Base-by-base conservation (phyloP, 345 rosid species). In the Salix udensis region DNA sequence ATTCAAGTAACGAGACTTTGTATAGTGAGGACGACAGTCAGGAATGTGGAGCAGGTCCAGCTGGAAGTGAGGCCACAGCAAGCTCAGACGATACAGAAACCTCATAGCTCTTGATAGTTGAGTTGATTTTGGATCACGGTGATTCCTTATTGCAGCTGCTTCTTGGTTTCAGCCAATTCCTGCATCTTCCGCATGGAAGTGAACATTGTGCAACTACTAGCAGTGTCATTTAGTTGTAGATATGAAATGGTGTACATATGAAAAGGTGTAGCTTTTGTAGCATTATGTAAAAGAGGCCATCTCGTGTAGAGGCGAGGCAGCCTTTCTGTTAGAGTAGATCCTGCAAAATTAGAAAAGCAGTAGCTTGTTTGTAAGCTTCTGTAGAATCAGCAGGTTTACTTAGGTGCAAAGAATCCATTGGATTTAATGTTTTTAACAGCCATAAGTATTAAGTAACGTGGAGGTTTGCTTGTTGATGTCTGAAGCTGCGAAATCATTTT, bases 11-110 rank as follows among this genome's bases (percentile, higher is more conserved):
- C 23, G 97, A 84, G 70, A 91, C 91, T 83, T 80, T 85, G 70
- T 94, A 83, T 89, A 91, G 97, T 11, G 95, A 93, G 70, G 97
- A 89, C 66, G 97, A 88, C 68, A 82, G 78, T 73, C 86, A 75
- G 30, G 87, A 82, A 23, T 83, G 86, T 24, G 78, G 82, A 34
- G 77, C 77, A 42, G 81, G 86, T 44, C 65, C 71, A 0, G 83
- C 23, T 12, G 85, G 82, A 77, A 83, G 86, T 52, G 91, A 87
- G 74, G 90, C 82, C 77, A 85, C 97, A 61, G 84, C 84, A 76
- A 87, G 92, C 92, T 78, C 81, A 4, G 95, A 90, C n/a, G 91
- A 86, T 80, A 68, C 80, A 30, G 84, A 82, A 73, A 74, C 85
- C 36, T 68, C 65, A 74, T 84, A 85, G 77, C 40, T 67, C 61